These are phyloP conservation scores for Taxawa tesnikishii DNA, from an alignment of 2,329 filamentous ascomycete species.

Conservation along the genomic window DNA sequence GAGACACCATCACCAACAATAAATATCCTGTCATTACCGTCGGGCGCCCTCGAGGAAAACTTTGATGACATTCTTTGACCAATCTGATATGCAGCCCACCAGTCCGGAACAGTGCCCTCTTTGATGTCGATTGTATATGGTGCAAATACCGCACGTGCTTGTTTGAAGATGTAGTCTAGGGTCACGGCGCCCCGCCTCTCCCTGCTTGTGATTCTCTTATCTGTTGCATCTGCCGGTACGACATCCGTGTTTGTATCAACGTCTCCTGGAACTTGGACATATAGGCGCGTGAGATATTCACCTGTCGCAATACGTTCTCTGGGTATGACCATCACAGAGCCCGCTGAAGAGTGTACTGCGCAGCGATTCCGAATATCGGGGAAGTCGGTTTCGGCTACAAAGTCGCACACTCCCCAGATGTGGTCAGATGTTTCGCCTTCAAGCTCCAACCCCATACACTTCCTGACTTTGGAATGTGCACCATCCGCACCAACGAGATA, in stretches of 20 bases:
- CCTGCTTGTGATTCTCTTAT: conserved; percentile 41
- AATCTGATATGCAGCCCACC: conserved; percentile 51
- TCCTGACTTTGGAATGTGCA: conserved; percentile 17
- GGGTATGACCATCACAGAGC: conserved; percentile 53
- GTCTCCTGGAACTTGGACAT: conserved; percentile 45
- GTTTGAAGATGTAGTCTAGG: conserved; percentile 48
- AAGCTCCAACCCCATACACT: conserved; percentile 19
- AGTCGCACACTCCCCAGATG: conserved; percentile 23
- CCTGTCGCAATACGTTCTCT: conserved; percentile 32
- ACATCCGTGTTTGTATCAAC: conserved; percentile 19
- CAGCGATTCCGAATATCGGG: conserved; percentile 46
- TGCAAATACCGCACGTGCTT: conserved; percentile 30
- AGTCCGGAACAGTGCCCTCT: conserved; percentile 2
- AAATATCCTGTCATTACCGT: conserved; percentile 5
- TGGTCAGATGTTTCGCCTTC: conserved; percentile 22
- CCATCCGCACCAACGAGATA: conserved; percentile 24
- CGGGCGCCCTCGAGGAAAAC: conserved; percentile 3
- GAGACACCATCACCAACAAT: conserved; percentile 31
- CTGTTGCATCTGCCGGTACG: conserved; percentile 10
- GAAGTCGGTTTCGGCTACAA: conserved; percentile 20
- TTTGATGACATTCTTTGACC: conserved; percentile 42
- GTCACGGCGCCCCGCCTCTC: conserved; percentile 37
- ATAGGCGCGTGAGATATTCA: conserved; percentile 46
- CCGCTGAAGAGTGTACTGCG: conserved; percentile 43
- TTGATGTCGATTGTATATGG: conserved; percentile 4